phyloP scores from a whole-genome alignment of 768 basidiomycete genomes.

The Suillus plorans region DNA sequence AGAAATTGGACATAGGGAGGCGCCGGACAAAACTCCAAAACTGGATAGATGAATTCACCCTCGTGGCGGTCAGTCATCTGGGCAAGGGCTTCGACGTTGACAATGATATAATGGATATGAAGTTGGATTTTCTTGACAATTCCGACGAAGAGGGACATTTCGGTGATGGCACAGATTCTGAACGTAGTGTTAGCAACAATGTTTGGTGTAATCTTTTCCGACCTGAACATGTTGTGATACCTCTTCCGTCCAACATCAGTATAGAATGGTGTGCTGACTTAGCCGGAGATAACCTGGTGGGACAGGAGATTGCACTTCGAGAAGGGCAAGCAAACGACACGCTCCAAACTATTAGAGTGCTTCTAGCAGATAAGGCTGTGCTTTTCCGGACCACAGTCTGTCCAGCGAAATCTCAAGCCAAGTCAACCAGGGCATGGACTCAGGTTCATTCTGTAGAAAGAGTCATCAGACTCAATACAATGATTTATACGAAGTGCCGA shows the following conservation, averaged over 20 bases:
- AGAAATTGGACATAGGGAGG: neutral
- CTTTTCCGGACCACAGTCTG: neutral
- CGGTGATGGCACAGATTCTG: too few species aligned
- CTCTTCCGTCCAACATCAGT: neutral
- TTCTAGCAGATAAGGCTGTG: slow-evolving; percentile 11
- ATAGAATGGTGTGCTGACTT: neutral
- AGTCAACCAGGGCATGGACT: neutral
- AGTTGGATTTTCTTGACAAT: too few species aligned
- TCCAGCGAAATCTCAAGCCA: neutral
- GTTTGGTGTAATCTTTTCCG: too few species aligned
- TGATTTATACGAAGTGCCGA: too few species aligned
- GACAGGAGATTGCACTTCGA: neutral
- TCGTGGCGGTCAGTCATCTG: too few species aligned
- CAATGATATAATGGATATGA: too few species aligned
- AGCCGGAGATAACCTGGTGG: neutral
- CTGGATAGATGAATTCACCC: neutral
- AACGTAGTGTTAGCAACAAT: too few species aligned
- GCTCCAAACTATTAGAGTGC: slow-evolving; percentile 6
- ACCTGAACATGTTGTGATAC: neutral
- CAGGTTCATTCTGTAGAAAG: neutral
- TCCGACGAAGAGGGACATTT: too few species aligned
- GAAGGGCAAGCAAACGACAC: slow-evolving; percentile 4
- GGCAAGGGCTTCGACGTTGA: too few species aligned
- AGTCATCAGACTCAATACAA: neutral
- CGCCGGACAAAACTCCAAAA: neutral